Evolutionary conservation across 2,329 filamentous ascomycete genomes (phyloP), one percentile per base, ranked within the genome.

Genomic region (Alternaria sp.): DNA sequence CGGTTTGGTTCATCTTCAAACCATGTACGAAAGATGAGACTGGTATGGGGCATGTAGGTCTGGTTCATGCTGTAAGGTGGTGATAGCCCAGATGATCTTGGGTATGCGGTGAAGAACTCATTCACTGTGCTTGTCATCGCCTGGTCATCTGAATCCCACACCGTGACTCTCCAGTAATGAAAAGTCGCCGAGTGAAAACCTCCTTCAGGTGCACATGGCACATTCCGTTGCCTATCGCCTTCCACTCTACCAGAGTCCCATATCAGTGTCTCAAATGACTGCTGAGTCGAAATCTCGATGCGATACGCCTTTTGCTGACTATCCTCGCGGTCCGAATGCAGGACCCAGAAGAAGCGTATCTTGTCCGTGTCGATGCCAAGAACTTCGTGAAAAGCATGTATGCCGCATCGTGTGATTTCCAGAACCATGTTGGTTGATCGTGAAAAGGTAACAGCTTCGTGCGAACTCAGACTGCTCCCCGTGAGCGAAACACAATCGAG

Each of bases 1-100:
- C 78, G 71, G 60, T 81, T 78, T 18, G 66, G 63, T 58, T 78
- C 75, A 40, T 81, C 76, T 62, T 80, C 34, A 38, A 81, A 81
- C 79, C 79, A 81, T 5, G 78, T 76, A 28, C 78, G 74, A 57
- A 81, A 81, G 56, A 81, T 81, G 12, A 81, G 70, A 36, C 78
- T 80, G 5, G 75, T 74, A 55, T 81, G 79, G 10, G 78, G 79
- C 79, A 81, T 81, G 60, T 81, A 80, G 18, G 74, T 80, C 54
- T 81, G 78, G 52, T 80, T 81, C 78, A 81, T 81, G 62, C 78
- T 80, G 50, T 78, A 80, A 1, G 78, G 79, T 9, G 79, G 79
- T 16, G 81, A 58, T 16, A 79, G 63, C 0, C 62, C 62, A 48
- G 68, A 73, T 8, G 72, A 75, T 48, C 76, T 68, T 11, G 79